Evolutionary conservation across 2,329 filamentous ascomycete genomes (phyloP), one percentile per base, ranked within the genome.

Genomic region (Fonsecaea pugnacius): DNA sequence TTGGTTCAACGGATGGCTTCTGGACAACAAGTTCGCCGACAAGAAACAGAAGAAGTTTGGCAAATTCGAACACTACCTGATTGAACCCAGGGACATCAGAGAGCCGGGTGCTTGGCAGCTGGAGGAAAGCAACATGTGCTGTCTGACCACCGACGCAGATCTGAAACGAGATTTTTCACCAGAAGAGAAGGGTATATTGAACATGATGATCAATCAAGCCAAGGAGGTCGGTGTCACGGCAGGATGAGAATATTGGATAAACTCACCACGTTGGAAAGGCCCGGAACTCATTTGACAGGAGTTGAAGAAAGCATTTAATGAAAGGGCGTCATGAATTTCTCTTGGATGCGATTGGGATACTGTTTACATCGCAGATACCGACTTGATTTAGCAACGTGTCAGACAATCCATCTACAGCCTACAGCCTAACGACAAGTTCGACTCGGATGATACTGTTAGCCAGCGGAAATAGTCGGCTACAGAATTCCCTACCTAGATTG

Each of bases 1-100:
- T 1, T 81, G 80, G 79, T 82, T 81, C 73, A 82, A 81, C 66
- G 79, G 79, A 57, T 81, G 79, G 76, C 67, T 71, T 6, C 61
- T 80, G 6, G 72, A 73, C 43, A 79, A 77, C 70, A 82, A 81
- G 62, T 80, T 78, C 66, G 73, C 75, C n/a, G 72, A 75, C 21
- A 71, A 72, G 46, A 70, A 74, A 35, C 70, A 75, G 59, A 74
- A 74, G 58, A 71, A 73, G 52, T 76, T 78, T 46, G 73, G 73
- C 33, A 70, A 71, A 4, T 80, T 80, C 66, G 71, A 77, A 33
- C 60, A 63, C 48, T 71, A 71, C 40, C 69, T 71, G 12, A 68
- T 70, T 36, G 70, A 71, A 57, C 70, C 70, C 9, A 50, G 60
- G 1, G 69, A 70, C 14, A 51, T 70, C 12, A 63, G 70, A 4